Evolutionary conservation across 306 rosid species (phyloP), one percentile per base, ranked within the genome.

Genomic region (Pterocarpus macrocarpus): DNA sequence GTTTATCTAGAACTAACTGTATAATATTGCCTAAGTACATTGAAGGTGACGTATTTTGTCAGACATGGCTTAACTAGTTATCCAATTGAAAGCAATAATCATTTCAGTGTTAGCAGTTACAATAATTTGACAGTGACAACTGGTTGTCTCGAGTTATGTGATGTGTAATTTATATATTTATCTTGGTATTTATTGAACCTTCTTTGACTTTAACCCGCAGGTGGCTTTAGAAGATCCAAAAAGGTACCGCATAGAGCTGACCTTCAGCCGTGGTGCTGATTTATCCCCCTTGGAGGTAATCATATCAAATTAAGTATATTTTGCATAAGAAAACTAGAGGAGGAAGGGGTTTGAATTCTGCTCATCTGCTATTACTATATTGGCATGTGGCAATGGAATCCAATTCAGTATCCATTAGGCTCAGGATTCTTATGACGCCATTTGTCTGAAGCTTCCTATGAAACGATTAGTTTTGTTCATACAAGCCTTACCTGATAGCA

Each of bases 221-320:
- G 98, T 93, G 64, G 82, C 93, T 69, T 81, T 92, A 78, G 98
- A 95, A 82, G 98, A 95, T 84, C 93, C 99, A 39, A 87, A 80
- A 87, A 86, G 90, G 86, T 93, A 88, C 83, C 97, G 98, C 17
- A 71, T 95, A 55, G 99, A 95, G 83, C 74, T 95, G 90, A 90
- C 98, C 44, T 95, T 87, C 69, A 95, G 99, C 86, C 96, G 98
- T 33, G 99, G 99, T 65, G 98, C 99, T 16, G 99, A 95, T 88
- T 89, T 95, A 79, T 91, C 94, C 61, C 97, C 98, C 15, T 77
- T 95, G 83, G 88, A 93, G 99, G 99, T 95, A 93, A 87, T 80
- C 69, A 72, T 71, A 14, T 77, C 50, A 16, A 65, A 67, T 67
- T 72, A 49, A 76, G 63, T 49, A 65, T 71, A 61, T 68, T 75